These are phyloP conservation scores for Dictyostelium firmibasis DNA, from an alignment of 78 protist genomes.

Conservation along the genomic window DNA sequence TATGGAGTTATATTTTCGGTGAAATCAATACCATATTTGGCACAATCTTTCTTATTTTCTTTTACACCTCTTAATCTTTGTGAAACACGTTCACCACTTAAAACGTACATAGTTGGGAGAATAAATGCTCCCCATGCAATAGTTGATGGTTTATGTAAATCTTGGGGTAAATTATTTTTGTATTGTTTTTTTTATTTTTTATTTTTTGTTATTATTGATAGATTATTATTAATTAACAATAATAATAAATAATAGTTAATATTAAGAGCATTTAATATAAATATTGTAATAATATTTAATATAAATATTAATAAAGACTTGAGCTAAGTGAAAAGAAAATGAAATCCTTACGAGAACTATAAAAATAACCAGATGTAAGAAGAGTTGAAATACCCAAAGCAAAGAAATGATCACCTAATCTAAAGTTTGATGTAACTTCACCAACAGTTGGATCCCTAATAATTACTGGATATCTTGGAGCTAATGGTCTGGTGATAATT, in stretches of 20 bases:
- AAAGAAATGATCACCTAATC: conserved; percentile 23
- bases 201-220: background rate
- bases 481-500: background rate
- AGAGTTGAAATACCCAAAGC: background rate
- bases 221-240: background rate
- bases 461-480: conserved; percentile 57
- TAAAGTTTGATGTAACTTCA: background rate
- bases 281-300: no score
- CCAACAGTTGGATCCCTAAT: conserved; percentile 6
- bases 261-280: no score
- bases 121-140: background rate
- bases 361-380: conserved; percentile 8
- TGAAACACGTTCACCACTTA: background rate
- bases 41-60: conserved; percentile 44
- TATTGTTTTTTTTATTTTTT: no score
- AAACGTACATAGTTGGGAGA: conserved; percentile 14
- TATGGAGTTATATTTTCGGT: background rate
- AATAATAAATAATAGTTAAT: background rate
- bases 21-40: conserved; percentile 1
- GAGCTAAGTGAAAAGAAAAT: no score
- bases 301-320: no score
- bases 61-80: conserved; percentile 32
- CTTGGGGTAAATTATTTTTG: background rate
- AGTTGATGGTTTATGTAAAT: conserved; percentile 24
- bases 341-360: no score